These are phyloP conservation scores for Paraphaeosphaeria minitans DNA, from an alignment of 2,329 filamentous ascomycete species.

Conservation along the genomic window DNA sequence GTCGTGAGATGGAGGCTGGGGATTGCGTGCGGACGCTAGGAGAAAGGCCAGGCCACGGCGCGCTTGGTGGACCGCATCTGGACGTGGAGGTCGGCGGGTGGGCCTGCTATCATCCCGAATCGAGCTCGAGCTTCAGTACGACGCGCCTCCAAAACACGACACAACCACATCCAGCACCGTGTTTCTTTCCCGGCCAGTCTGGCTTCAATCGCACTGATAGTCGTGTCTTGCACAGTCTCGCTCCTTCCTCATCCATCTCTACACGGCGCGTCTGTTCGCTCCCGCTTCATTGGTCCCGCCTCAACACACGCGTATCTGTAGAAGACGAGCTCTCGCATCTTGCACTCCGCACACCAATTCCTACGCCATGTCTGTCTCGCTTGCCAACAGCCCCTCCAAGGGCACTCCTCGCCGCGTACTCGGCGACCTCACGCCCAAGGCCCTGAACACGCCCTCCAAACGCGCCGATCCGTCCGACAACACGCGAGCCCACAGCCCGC, in stretches of 20 bases:
- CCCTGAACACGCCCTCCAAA: conserved; percentile 41
- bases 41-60: not conserved
- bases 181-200: not conserved
- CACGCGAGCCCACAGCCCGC: conserved; percentile 37
- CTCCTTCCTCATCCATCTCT: not conserved
- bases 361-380: conserved; percentile 28
- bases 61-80: not conserved
- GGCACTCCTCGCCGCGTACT: conserved; percentile 42
- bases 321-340: conserved; percentile 13
- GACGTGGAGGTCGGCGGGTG: not conserved
- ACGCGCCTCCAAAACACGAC: not conserved
- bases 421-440: conserved; percentile 41
- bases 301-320: conserved; percentile 14
- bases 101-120: not conserved
- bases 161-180: not conserved
- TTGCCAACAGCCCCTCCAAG: conserved; percentile 32
- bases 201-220: not conserved
- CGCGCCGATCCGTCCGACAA: conserved; percentile 29
- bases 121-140: conserved; percentile 2
- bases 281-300: conserved; percentile 1
- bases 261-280: not conserved
- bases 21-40: conserved; percentile 4
- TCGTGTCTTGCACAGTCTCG: not conserved
- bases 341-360: conserved; percentile 26
- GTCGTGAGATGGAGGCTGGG: conserved; percentile 3